Evolutionary conservation across 2,329 filamentous ascomycete genomes (phyloP).

Genomic region (Paecilomyces sp.): DNA sequence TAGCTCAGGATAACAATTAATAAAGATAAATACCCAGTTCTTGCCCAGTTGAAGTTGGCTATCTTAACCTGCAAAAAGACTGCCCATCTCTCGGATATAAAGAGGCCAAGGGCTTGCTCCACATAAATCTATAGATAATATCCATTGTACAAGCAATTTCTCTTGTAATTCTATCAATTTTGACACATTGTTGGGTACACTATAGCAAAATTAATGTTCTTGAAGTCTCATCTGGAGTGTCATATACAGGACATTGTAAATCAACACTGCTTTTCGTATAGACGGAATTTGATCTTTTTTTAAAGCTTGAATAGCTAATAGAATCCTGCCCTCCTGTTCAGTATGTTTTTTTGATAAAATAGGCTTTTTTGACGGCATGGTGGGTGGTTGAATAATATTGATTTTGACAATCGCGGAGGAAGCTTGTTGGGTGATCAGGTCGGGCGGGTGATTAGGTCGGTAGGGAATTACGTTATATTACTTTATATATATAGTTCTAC

Average conservation of each 20-base stretch:
- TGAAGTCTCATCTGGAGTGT: neutral
- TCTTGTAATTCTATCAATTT: too few species aligned
- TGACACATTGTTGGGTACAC: too few species aligned
- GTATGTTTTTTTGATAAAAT: neutral
- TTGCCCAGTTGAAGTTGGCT: too few species aligned
- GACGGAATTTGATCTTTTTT: neutral
- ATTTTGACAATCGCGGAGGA: neutral
- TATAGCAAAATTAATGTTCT: neutral
- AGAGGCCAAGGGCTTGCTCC: too few species aligned
- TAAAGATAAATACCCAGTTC: too few species aligned
- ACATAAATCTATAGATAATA: too few species aligned
- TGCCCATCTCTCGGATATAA: too few species aligned
- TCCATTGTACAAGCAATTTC: too few species aligned
- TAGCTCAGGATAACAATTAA: too few species aligned
- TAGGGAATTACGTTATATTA: neutral
- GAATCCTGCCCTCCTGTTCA: neutral
- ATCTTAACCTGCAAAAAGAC: too few species aligned
- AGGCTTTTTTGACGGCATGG: neutral
- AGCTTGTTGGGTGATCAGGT: neutral
- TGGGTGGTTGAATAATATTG: neutral
- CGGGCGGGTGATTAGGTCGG: neutral
- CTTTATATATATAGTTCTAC: too few species aligned
- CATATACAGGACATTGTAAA: neutral
- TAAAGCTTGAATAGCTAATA: neutral
- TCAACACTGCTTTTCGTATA: neutral